Evolutionary conservation across 1,284 basidiomycete species (phyloP).

Genomic region (Pseudozyma pruni): DNA sequence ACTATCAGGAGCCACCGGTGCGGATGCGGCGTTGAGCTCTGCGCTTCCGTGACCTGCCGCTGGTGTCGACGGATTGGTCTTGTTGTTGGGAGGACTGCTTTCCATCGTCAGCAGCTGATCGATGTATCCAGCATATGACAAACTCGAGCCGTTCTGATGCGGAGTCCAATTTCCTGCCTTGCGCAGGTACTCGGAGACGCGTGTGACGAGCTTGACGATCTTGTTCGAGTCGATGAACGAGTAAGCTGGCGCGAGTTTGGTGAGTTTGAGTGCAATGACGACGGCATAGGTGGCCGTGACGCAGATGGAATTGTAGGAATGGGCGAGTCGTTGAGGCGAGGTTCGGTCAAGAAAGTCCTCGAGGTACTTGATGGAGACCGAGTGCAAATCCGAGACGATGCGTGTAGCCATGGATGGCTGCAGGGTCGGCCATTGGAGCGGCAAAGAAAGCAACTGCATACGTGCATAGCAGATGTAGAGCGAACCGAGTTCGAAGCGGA

Average conservation of each 20-base stretch:
- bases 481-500: constrained; percentile 38
- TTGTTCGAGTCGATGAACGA: constrained; percentile 29
- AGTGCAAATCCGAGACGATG: constrained; percentile 36
- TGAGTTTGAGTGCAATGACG: constrained; percentile 40
- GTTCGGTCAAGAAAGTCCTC: constrained; percentile 38
- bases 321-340: constrained; percentile 33
- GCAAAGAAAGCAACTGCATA: constrained; percentile 44
- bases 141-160: constrained; percentile 40
- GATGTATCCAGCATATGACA: constrained; percentile 38
- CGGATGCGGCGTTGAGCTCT: too few species aligned
- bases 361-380: constrained; percentile 38
- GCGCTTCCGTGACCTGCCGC: neutral
- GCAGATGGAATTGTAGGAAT: constrained; percentile 48
- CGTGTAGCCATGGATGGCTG: constrained; percentile 27
- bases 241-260: constrained; percentile 31
- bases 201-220: constrained; percentile 26
- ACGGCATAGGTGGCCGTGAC: constrained; percentile 43
- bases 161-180: constrained; percentile 33
- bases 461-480: constrained; percentile 47
- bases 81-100: neutral
- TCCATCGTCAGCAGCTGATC: constrained; percentile 36
- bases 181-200: constrained; percentile 33
- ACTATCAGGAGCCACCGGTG: neutral
- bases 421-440: constrained; percentile 28
- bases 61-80: neutral